Percentiles rank a stretch among this genome's conserved stretches.
Evolutionary conservation across 129 eudicot species (phyloP).

Genomic region (Tagetes erecta): DNA sequence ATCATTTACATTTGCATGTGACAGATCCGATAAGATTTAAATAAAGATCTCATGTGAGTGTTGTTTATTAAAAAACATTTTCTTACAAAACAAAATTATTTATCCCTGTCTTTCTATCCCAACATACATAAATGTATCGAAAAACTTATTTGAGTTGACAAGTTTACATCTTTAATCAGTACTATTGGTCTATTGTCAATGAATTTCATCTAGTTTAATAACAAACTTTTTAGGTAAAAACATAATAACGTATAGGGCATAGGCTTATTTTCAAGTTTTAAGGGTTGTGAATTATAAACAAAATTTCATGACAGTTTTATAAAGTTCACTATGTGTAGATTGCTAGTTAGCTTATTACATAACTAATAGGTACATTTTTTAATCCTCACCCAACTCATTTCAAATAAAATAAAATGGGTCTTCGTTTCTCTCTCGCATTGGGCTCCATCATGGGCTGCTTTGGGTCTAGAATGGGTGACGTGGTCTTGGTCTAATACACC

Average conservation of each 20-base stretch:
- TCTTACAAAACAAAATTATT: neutral
- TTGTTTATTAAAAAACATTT: neutral
- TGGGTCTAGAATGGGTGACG: too few species aligned
- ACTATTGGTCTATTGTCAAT: neutral
- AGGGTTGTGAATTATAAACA: neutral
- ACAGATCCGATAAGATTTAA: neutral
- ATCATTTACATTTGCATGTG: neutral
- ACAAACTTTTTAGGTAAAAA: neutral
- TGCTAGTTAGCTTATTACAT: too few species aligned
- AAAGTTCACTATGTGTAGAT: neutral
- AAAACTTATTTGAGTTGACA: too few species aligned
- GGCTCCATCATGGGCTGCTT: too few species aligned
- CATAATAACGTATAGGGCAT: neutral
- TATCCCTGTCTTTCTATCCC: neutral
- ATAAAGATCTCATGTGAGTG: neutral
- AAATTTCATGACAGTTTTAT: too few species aligned
- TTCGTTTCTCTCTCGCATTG: too few species aligned
- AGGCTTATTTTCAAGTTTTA: too few species aligned
- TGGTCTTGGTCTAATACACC: too few species aligned
- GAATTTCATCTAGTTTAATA: neutral
- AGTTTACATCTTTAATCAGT: too few species aligned
- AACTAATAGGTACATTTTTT: too few species aligned
- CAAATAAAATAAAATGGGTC: too few species aligned
- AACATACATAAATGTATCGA: neutral
- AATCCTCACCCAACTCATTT: too few species aligned